Conservation (phyloP, 2,329 filamentous ascomycete species). For the Fusarium sp. region DNA sequence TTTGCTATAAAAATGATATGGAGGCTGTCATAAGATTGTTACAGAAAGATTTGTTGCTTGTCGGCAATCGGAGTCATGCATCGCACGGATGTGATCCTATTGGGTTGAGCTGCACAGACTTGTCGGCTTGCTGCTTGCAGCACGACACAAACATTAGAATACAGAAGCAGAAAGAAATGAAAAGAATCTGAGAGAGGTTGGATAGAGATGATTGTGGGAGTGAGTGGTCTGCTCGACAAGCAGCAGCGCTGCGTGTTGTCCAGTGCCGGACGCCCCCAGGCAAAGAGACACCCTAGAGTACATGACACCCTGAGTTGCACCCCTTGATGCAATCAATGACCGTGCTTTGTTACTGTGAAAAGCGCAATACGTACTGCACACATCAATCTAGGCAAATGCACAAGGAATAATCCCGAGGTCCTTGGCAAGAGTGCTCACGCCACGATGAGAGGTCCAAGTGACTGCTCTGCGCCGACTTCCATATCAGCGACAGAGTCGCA, state of each 20-base stretch:
- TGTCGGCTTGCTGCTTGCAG: not conserved
- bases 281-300: not conserved
- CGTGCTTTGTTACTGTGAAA: accelerated
- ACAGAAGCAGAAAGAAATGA: not conserved
- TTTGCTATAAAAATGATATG: too few relatives aligned
- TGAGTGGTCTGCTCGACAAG: not conserved
- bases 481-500: too few relatives aligned
- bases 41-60: not conserved
- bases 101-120: not conserved
- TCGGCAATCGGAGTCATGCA: not conserved
- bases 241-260: not conserved
- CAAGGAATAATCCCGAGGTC: too few relatives aligned
- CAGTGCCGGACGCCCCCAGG: too few relatives aligned
- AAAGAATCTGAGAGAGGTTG: not conserved
- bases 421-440: too few relatives aligned
- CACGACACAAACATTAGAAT: not conserved
- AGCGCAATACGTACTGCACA: not conserved
- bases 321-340: not conserved
- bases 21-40: not conserved
- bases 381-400: too few relatives aligned
- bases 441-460: too few relatives aligned
- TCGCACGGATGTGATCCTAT: not conserved
- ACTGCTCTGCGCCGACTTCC: too few relatives aligned
- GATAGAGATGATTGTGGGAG: not conserved
- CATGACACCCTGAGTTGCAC: too few relatives aligned